Percentiles rank a stretch among this genome's conserved stretches.
Conservation (phyloP, 257 asterid genomes). For the Handroanthus guayacan region DNA sequence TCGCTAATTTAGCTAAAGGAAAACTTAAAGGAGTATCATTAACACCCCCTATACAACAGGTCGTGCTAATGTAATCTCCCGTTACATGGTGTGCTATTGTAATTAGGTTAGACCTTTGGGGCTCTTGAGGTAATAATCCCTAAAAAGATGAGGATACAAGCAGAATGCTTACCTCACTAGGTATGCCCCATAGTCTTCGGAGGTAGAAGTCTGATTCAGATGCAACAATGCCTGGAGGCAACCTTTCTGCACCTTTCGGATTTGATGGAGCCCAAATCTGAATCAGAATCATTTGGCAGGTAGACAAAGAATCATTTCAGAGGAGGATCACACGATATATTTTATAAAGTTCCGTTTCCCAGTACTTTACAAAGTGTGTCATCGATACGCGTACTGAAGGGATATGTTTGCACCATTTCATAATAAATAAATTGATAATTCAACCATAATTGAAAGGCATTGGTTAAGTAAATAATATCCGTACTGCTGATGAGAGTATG, state of each 20-base stretch:
- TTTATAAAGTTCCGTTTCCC: not conserved
- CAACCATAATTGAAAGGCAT: not conserved
- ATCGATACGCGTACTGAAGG: not conserved
- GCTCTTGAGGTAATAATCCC: no score
- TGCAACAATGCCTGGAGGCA: slow-evolving; percentile 72
- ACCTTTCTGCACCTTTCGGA: slow-evolving; percentile 85
- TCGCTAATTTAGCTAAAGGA: no score
- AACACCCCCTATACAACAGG: no score
- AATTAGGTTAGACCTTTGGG: no score
- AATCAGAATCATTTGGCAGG: slow-evolving; percentile 22
- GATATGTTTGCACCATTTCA: not conserved
- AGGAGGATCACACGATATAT: not conserved
- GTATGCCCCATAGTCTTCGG: slow-evolving; percentile 83
- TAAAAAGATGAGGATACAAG: not conserved
- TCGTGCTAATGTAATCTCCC: no score
- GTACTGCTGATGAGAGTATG: not conserved
- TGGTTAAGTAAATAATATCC: not conserved
- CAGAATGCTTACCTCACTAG: slow-evolving; percentile 64
- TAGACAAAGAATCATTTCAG: not conserved
- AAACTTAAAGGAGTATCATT: no score
- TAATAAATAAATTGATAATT: not conserved
- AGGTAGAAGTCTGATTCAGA: slow-evolving; percentile 71
- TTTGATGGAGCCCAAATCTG: slow-evolving; percentile 74
- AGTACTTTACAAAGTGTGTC: not conserved
- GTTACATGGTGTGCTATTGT: no score